Evolutionary conservation across 495 filamentous ascomycete genomes (phyloP), one percentile per base, ranked within the genome.

Genomic region (Annulohypoxylon maeteangense): DNA sequence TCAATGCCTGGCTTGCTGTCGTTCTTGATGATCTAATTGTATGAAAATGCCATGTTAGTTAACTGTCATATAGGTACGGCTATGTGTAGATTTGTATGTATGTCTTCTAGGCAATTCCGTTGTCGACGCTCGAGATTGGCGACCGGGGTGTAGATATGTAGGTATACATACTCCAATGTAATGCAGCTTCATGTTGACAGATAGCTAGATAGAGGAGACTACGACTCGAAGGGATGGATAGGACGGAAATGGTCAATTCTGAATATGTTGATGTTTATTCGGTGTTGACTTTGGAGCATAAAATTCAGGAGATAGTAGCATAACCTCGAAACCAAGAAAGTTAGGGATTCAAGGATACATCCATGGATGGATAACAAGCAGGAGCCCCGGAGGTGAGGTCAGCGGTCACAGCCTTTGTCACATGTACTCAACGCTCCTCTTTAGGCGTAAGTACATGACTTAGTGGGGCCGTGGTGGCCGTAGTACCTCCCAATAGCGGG

Each of bases 131-230:
- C 8, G 31, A 65, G 31, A 38, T 23, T 38, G 14, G 59, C 53
- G 47, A 61, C 47, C 55, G 36, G 47, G 47, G 38, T 40, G 12
- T 51, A 23, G 36, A 60, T 34, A 69, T n/a, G n/a, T n/a, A n/a
- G n/a, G 6, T 29, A 6, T 38, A 69, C 89, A 67, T 90, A 97
- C 94, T 65, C 93, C 94, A 74, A 97, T 92, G 82, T 97, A 97
- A 82, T 91, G 87, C 75, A 98, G 84, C 88, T 97, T 97, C 95
- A 98, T 97, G 79, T 64, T 89, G 83, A 78, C 80, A 36, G 54
- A 36, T 68, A 34, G 32, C 16, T 68, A 55, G 83, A 78, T 79
- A 38, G 53, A 34, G 59, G 36, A n/a, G 7, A 29, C 27, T 54
- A 55, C 34, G 47, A 54, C 55, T 58, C 25, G 50, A 50, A 12